Conservation (phyloP, 805 yeast genomes). For the Yarrowia porcina region DNA sequence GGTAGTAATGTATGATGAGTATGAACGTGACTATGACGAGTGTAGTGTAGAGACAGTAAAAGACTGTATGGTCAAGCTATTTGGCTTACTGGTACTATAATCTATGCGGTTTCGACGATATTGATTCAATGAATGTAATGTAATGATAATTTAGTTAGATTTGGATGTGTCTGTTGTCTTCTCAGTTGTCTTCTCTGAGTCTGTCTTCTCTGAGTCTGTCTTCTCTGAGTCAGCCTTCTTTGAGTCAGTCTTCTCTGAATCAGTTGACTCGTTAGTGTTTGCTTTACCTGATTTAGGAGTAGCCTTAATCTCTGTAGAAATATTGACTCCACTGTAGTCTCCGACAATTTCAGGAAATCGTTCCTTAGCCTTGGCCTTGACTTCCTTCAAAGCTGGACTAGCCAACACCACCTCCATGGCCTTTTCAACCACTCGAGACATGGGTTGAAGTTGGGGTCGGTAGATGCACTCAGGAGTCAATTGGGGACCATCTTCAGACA, state of each 20-base stretch:
- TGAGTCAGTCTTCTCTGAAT: not conserved
- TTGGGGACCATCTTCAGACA: not conserved
- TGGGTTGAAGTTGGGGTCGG: constrained; percentile 28
- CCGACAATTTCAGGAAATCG: constrained; percentile 3
- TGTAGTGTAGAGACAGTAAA: too few relatives aligned
- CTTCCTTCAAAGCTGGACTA: not conserved
- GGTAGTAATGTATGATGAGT: constrained; percentile 9
- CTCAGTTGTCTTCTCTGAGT: too few relatives aligned
- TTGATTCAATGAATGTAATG: not conserved
- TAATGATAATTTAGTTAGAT: not conserved
- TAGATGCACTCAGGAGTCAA: constrained; percentile 20
- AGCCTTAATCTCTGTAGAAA: not conserved
- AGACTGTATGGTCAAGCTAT: too few relatives aligned
- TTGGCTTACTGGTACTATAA: too few relatives aligned
- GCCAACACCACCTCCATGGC: constrained; percentile 27
- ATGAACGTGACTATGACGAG: too few relatives aligned
- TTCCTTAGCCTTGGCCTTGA: not conserved
- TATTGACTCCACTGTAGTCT: not conserved
- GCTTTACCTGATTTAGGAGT: not conserved
- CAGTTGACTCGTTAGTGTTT: too few relatives aligned
- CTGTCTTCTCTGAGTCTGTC: too few relatives aligned
- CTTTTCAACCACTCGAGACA: constrained; percentile 29
- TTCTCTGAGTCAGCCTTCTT: not conserved
- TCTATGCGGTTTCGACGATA: too few relatives aligned
- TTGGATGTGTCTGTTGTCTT: too few relatives aligned